Evolutionary conservation across 331 rosid species (phyloP).

Genomic region (Telfairia occidentalis): DNA sequence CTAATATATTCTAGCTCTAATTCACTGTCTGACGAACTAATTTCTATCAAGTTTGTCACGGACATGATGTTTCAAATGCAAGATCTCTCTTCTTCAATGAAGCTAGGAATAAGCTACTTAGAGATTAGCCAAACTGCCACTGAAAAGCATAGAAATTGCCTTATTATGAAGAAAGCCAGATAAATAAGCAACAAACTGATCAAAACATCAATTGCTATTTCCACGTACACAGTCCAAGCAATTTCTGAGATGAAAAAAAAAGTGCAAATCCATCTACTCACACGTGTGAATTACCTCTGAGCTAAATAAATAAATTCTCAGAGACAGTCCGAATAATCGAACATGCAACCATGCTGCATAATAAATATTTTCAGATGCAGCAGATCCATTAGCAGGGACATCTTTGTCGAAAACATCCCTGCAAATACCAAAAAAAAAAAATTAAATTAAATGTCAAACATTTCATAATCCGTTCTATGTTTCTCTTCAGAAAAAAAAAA

Average conservation of each 20-base stretch:
- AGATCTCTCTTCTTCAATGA: constrained; percentile 20
- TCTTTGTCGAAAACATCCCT: neutral
- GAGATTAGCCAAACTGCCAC: constrained; percentile 36
- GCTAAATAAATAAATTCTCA: constrained; percentile 25
- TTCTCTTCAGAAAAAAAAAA: too few species aligned
- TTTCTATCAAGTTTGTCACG: constrained; percentile 30
- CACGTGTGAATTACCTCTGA: constrained; percentile 25
- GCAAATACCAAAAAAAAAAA: neutral
- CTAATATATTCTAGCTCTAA: constrained; percentile 31
- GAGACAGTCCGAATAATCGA: constrained; percentile 27
- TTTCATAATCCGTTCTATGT: too few species aligned
- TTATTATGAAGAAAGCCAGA: constrained; percentile 15
- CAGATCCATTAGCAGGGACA: neutral
- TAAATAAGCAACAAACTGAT: neutral
- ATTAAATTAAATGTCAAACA: neutral
- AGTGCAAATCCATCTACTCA: constrained; percentile 37
- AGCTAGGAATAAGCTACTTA: constrained; percentile 25
- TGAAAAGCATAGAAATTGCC: constrained; percentile 14
- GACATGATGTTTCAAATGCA: constrained; percentile 30
- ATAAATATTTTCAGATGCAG: neutral
- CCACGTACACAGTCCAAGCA: constrained; percentile 25
- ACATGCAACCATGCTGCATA: constrained; percentile 26
- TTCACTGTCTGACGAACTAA: constrained; percentile 87
- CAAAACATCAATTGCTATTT: constrained; percentile 1
- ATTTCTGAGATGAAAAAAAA: constrained; percentile 23